Conservation (phyloP, 257 asterid species). For the Nyctanthes arbortristis region DNA sequence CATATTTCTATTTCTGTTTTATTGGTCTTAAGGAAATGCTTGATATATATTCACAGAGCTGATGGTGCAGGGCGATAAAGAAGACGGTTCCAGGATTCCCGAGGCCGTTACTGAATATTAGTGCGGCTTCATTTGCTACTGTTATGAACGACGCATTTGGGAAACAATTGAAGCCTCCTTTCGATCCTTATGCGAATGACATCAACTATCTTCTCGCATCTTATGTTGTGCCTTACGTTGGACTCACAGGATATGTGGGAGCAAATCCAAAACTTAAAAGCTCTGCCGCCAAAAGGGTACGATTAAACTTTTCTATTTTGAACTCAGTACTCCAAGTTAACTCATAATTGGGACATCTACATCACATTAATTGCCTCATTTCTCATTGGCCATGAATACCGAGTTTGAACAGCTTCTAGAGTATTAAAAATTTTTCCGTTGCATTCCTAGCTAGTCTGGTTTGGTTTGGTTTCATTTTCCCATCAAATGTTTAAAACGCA, state of each 20-base stretch:
- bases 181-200: slow-evolving; percentile 80
- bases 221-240: slow-evolving; percentile 75
- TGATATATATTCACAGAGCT: not conserved
- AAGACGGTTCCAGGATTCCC: slow-evolving; percentile 67
- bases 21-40: not conserved
- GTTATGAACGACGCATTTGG: slow-evolving; percentile 63
- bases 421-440: too few relatives aligned
- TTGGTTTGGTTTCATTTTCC: too few relatives aligned
- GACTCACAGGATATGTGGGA: slow-evolving; percentile 93
- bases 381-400: too few relatives aligned
- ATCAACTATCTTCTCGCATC: slow-evolving; percentile 77
- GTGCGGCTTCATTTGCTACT: slow-evolving; percentile 54
- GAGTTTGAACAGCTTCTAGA: too few relatives aligned
- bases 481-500: too few relatives aligned
- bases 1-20: too few relatives aligned
- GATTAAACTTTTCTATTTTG: too few relatives aligned
- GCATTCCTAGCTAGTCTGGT: too few relatives aligned
- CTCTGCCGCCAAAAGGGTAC: slow-evolving; percentile 56
- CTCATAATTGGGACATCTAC: too few relatives aligned
- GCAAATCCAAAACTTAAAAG: slow-evolving; percentile 65
- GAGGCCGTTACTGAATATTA: slow-evolving; percentile 65
- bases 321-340: too few relatives aligned
- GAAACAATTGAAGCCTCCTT: slow-evolving; percentile 50
- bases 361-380: too few relatives aligned
- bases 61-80: slow-evolving; percentile 69